Evolutionary conservation across 176 grass and related monocot genomes (phyloP).

Genomic region (Ensete ventricosum): DNA sequence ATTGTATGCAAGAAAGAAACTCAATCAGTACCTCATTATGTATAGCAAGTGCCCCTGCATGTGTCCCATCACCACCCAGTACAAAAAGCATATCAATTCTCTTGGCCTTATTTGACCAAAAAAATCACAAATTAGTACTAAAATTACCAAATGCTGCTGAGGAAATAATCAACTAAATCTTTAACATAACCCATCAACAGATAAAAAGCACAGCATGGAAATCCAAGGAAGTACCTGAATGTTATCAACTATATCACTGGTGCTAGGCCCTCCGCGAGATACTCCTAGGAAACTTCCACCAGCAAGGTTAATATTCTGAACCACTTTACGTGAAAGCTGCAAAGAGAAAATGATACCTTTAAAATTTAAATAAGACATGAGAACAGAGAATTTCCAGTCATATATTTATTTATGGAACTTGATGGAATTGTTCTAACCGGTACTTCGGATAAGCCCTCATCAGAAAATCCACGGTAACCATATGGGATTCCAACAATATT

Average conservation of each 20-base stretch:
- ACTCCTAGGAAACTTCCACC: slow-evolving; percentile 94
- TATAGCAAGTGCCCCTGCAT: slow-evolving; percentile 90
- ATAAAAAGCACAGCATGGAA: background rate
- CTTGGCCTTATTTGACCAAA: slow-evolving; percentile 46
- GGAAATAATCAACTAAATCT: background rate
- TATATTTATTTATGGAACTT: background rate
- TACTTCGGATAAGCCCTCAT: slow-evolving; percentile 68
- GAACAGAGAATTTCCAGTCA: background rate
- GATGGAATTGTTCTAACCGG: slow-evolving; percentile 38
- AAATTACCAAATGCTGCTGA: background rate
- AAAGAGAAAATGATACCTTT: slow-evolving; percentile 2
- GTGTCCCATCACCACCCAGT: slow-evolving; percentile 92
- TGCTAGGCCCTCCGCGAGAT: slow-evolving; percentile 62
- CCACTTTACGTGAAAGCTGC: slow-evolving; percentile 73
- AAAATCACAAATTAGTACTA: slow-evolving; percentile 21
- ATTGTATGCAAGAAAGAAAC: slow-evolving; percentile 16
- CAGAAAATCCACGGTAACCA: slow-evolving; percentile 87
- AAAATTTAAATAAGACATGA: background rate
- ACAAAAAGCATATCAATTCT: slow-evolving; percentile 97
- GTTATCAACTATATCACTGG: slow-evolving; percentile 79
- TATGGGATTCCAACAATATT: slow-evolving; percentile 93
- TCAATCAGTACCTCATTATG: slow-evolving; percentile 68
- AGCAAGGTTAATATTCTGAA: slow-evolving; percentile 96
- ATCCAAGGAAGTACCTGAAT: slow-evolving; percentile 52
- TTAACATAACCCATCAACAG: background rate